A percentile compares a stretch with the other conserved stretches of the same genome.
Conservation (phyloP, 371 early-diverging fungal species). For the Encephalitozoon romaleae region DNA sequence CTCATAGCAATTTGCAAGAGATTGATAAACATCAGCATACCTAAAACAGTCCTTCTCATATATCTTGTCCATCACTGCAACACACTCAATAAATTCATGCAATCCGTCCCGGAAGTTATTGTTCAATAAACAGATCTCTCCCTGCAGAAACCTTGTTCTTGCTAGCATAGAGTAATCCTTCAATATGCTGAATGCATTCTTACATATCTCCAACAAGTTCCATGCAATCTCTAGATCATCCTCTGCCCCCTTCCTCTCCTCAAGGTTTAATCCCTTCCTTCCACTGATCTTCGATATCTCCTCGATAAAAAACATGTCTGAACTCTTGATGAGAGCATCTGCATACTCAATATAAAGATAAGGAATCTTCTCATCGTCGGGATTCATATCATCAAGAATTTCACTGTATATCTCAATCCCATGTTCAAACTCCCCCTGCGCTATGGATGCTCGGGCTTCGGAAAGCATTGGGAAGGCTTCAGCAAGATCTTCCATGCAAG, state of each 20-base stretch:
- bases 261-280: constrained; percentile 1
- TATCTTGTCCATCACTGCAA: constrained; percentile 15
- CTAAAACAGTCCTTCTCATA: background rate
- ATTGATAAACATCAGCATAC: constrained; percentile 21
- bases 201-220: constrained; percentile 54
- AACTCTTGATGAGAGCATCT: constrained; percentile 42
- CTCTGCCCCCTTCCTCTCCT: constrained; percentile 37
- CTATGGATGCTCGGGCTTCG: constrained; percentile 31
- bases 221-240: constrained; percentile 59
- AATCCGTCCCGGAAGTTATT: constrained; percentile 46
- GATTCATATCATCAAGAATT: constrained; percentile 39
- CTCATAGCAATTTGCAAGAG: constrained; percentile 27
- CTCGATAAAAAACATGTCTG: constrained; percentile 23
- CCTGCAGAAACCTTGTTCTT: constrained; percentile 36
- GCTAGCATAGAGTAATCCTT: constrained; percentile 32
- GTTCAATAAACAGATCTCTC: constrained; percentile 54
- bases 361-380: constrained; percentile 23
- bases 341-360: constrained; percentile 58
- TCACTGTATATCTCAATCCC: constrained; percentile 49
- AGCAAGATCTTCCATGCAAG: constrained; percentile 27
- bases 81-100: constrained; percentile 38
- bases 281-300: constrained; percentile 8
- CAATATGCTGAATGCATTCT: constrained; percentile 33
- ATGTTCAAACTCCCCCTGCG: constrained; percentile 44
- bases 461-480: constrained; percentile 39